These are phyloP conservation scores for Syzygium aqueum DNA, from an alignment of 345 rosid species.

Conservation along the genomic window DNA sequence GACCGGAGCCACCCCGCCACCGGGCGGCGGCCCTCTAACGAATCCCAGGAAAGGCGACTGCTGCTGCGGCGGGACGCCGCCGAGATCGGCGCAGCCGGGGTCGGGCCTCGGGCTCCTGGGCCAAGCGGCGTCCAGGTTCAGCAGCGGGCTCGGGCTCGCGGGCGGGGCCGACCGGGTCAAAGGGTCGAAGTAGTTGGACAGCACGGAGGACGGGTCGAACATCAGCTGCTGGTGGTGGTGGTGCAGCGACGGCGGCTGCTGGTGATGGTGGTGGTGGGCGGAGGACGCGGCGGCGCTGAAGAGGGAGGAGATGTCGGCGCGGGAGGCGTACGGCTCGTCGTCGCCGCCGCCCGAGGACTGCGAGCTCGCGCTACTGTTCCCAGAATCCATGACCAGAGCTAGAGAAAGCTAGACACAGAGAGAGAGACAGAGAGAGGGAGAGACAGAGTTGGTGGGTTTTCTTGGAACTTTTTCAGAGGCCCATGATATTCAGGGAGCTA, in stretches of 20 bases:
- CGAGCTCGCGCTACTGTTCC: slow-evolving; percentile 65
- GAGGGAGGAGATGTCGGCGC: slow-evolving; percentile 15
- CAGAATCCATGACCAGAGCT: slow-evolving; percentile 52
- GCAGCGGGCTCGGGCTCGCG: slow-evolving; percentile 22
- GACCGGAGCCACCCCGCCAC: neutral
- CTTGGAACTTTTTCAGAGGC: neutral
- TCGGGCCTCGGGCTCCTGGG: slow-evolving; percentile 44
- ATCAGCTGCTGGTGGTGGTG: slow-evolving; percentile 19
- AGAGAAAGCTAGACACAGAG: neutral
- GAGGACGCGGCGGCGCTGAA: neutral
- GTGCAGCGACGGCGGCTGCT: slow-evolving; percentile 14
- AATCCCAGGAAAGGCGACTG: slow-evolving; percentile 18
- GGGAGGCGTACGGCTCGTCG: slow-evolving; percentile 51
- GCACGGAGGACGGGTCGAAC: slow-evolving; percentile 34
- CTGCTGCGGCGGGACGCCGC: slow-evolving; percentile 14
- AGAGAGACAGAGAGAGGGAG: slow-evolving; percentile 3
- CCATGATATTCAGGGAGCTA: neutral
- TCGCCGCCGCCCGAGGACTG: slow-evolving; percentile 85
- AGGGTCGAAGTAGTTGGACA: slow-evolving; percentile 43
- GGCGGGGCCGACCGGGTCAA: slow-evolving; percentile 4
- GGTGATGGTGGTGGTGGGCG: neutral
- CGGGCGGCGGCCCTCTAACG: neutral
- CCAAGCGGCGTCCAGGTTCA: slow-evolving; percentile 45
- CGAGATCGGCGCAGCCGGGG: slow-evolving; percentile 35
- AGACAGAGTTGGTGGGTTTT: neutral